Evolutionary conservation across 352 stramenopile genomes (phyloP), one percentile per base, ranked within the genome.

Genomic region (Globisporangium ultimum): DNA sequence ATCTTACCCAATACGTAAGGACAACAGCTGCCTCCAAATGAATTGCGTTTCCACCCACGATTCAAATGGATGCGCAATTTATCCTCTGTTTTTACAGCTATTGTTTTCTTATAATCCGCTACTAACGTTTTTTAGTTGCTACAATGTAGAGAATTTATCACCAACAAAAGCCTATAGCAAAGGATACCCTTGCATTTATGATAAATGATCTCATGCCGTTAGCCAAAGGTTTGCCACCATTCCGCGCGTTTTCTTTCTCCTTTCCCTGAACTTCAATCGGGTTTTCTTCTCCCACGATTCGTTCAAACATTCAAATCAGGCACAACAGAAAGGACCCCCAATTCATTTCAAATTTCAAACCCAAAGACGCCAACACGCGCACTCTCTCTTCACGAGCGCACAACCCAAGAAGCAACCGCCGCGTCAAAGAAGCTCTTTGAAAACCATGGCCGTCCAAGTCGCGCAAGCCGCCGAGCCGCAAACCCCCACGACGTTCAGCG

Each of bases 381-480:
- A 21, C 41, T 20, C 53, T 3, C 8, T 42, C 24, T 43, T 24
- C 45, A 15, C 18, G 40, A 60, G 47, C 40, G 11, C 46, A 53
- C 40, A 53, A 43, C 57, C 38, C 40, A 47, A 58, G 20, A 47
- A 58, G 20, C 50, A 51, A 58, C 28, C 55, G 46, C 28, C 55
- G 46, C 40, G 45, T 10, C 24, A 55, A 55, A 65, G 49, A 63
- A 65, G 45, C 52, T 50, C 62, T 58, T 60, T 56, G 59, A 62
- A 70, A 64, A 47, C 55, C 12, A 91, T 88, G 78, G 79, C 80
- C 36, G 68, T 79, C 54, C 72, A 87, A 72, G 75, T 88, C 53
- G 78, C 78, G 28, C 72, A 87, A 68, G 74, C 83, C 49, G 72
- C 70, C 17, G 73, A 82, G 28, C 74, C 71, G 28, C 72, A 53